phyloP scores from a whole-genome alignment of 768 basidiomycete species.

The Suillus spraguei region DNA sequence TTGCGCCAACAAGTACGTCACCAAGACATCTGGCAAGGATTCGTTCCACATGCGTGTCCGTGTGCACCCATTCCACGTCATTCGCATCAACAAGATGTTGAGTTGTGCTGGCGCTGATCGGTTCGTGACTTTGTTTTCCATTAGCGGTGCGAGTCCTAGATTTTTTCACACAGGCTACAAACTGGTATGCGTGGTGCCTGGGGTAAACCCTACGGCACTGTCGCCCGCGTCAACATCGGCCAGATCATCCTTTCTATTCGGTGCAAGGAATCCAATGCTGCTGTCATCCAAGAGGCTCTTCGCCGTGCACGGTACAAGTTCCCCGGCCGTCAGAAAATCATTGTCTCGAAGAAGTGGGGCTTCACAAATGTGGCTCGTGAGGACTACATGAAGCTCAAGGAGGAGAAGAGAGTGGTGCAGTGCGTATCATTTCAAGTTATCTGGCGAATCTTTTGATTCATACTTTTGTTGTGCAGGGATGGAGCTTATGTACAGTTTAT shows the following conservation, averaged over 20 bases:
- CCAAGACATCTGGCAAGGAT: slow-evolving; percentile 98
- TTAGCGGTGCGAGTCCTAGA: not conserved
- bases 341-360: slow-evolving; percentile 97
- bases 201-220: slow-evolving; percentile 99
- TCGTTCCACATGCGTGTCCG: slow-evolving; percentile 98
- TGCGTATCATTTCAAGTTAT: slow-evolving; percentile 43
- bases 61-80: slow-evolving; percentile 97
- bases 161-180: slow-evolving; percentile 59
- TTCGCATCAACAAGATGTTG: slow-evolving; percentile 99
- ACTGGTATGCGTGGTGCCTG: slow-evolving; percentile 99
- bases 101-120: slow-evolving; percentile 98
- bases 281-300: slow-evolving; percentile 95
- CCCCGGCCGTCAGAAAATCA: slow-evolving; percentile 98
- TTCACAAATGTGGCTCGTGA: slow-evolving; percentile 94
- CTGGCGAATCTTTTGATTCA: slow-evolving; percentile 11
- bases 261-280: slow-evolving; percentile 84
- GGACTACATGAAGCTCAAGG: slow-evolving; percentile 88
- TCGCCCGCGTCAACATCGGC: slow-evolving; percentile 96
- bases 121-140: slow-evolving; percentile 43
- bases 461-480: slow-evolving; percentile 55
- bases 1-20: slow-evolving; percentile 99
- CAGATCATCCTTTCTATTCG: slow-evolving; percentile 95
- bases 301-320: slow-evolving; percentile 99
- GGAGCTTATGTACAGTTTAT: slow-evolving; percentile 97
- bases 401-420: slow-evolving; percentile 89